These are phyloP conservation scores for Paramarasmius palmivorus DNA, from an alignment of 1,284 basidiomycete genomes.

Conservation along the genomic window DNA sequence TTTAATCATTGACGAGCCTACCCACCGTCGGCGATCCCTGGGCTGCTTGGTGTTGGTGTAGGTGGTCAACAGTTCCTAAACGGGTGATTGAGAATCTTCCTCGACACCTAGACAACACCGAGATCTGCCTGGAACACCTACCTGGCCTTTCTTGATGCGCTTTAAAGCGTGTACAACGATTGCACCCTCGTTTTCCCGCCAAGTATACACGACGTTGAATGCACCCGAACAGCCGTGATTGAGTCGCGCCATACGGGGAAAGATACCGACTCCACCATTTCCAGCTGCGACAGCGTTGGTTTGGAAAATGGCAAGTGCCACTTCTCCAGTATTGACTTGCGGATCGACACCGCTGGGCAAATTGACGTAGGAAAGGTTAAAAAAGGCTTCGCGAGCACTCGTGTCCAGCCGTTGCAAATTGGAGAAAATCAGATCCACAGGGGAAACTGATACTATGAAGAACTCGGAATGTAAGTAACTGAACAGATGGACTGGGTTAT, in stretches of 20 bases:
- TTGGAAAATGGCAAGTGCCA: slow-evolving; percentile 61
- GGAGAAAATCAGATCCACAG: slow-evolving; percentile 40
- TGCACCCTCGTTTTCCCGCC: slow-evolving; percentile 44
- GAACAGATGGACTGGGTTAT: neutral
- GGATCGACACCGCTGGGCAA: slow-evolving; percentile 42
- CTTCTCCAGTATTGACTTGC: slow-evolving; percentile 37
- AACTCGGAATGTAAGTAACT: neutral
- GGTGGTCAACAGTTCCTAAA: slow-evolving; percentile 59
- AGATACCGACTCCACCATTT: slow-evolving; percentile 48
- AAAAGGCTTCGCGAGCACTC: slow-evolving; percentile 39
- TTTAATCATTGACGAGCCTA: neutral
- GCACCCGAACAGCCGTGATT: slow-evolving; percentile 67
- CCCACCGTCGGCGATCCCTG: slow-evolving; percentile 51
- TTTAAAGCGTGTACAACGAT: slow-evolving; percentile 60
- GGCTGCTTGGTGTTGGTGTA: slow-evolving; percentile 57
- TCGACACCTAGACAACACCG: neutral
- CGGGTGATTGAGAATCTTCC: neutral
- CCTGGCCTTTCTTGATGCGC: slow-evolving; percentile 49
- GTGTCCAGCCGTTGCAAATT: slow-evolving; percentile 33
- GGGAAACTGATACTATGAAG: slow-evolving; percentile 41
- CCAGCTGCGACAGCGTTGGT: slow-evolving; percentile 63
- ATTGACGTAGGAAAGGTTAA: slow-evolving; percentile 55
- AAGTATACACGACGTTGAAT: slow-evolving; percentile 64
- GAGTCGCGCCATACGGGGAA: slow-evolving; percentile 59
- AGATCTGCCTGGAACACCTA: slow-evolving; percentile 18